Evolutionary conservation across 345 rosid species (phyloP).

Genomic region (Gynandropsis gynandra): DNA sequence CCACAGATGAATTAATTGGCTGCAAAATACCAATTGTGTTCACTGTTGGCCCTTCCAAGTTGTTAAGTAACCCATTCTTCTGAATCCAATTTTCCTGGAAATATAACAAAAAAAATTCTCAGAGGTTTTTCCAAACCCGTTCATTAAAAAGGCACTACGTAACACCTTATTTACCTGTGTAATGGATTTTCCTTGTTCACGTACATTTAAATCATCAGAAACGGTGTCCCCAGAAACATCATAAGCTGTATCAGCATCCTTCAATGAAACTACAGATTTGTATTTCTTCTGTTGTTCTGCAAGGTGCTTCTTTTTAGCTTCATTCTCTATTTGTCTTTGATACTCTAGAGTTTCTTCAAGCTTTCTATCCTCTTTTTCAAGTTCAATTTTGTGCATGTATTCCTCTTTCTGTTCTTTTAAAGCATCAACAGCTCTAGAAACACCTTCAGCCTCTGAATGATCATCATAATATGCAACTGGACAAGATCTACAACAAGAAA

Average conservation of each 20-base stretch:
- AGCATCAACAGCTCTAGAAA: slow-evolving; percentile 38
- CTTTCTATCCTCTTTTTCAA: slow-evolving; percentile 84
- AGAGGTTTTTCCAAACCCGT: slow-evolving; percentile 1
- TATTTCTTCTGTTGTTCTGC: slow-evolving; percentile 68
- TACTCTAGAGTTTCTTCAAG: slow-evolving; percentile 79
- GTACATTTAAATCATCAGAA: slow-evolving; percentile 27
- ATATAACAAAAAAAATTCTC: slow-evolving; percentile 6
- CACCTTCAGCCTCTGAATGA: slow-evolving; percentile 38
- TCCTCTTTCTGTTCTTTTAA: slow-evolving; percentile 67
- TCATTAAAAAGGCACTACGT: background rate
- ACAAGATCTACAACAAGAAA: slow-evolving; percentile 49
- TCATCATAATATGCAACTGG: slow-evolving; percentile 45
- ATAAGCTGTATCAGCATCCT: slow-evolving; percentile 26
- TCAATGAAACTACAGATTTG: slow-evolving; percentile 30
- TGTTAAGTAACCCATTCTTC: slow-evolving; percentile 31
- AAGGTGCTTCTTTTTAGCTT: slow-evolving; percentile 81
- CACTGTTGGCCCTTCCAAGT: slow-evolving; percentile 27
- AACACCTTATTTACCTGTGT: slow-evolving; percentile 20
- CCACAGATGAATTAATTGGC: slow-evolving; percentile 21
- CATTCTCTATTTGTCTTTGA: slow-evolving; percentile 85
- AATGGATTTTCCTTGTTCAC: slow-evolving; percentile 15
- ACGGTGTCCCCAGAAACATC: slow-evolving; percentile 27
- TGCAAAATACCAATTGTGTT: slow-evolving; percentile 24
- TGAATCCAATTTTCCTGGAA: slow-evolving; percentile 36
- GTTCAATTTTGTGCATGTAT: slow-evolving; percentile 62